Base-by-base conservation (phyloP, 2,329 filamentous ascomycete genomes). In the Colletotrichum brevisporum region DNA sequence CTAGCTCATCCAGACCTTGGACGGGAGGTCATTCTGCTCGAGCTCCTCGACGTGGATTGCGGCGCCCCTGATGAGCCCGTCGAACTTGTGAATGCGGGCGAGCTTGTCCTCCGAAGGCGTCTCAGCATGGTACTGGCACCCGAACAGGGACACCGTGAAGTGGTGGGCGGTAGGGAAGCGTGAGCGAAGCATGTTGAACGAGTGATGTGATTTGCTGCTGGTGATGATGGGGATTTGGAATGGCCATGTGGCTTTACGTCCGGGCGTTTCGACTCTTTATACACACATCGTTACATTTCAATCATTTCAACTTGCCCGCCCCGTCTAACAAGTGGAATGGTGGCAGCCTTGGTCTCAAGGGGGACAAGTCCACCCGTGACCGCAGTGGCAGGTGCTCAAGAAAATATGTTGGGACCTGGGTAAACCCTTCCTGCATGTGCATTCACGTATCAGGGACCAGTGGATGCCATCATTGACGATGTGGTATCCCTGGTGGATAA, bases 1-100 rank as follows among this genome's bases (percentile, higher is more conserved):
- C 54, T 68, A 68, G 60, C 65, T 68, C 65, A 68, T 68, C 65
- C 65, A 68, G 48, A 68, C 48, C 60, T 68, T 68, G 16, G 65
- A 68, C 4, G 65, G 65, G 6, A 68, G 65, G 39, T 68, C 65
- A 26, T 68, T 68, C 27, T 68, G 65, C 60, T 68, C 65, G 13
- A 68, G 65, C 54, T 68, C 65, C 39, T 68, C 65, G 47, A 68
- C 65, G 50, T 68, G 60, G 50, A 68, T 64, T 13, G 60, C 65
- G 21, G 65, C 60, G 27, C 26, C 27, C 53, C 64, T 68, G 60
- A 68, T 58, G 48, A 68, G 65, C 6, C 5, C 54, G 27, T 68
- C 65, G 21, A 68, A 64, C 31, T 26, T 47, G 53, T 53, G 58
- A 48, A 68, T 68, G 13, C 64, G 65, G n/a, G 53, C 48, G 9